Evolutionary conservation across 1,284 basidiomycete species (phyloP).

Genomic region (Ustilago xerochloae): DNA sequence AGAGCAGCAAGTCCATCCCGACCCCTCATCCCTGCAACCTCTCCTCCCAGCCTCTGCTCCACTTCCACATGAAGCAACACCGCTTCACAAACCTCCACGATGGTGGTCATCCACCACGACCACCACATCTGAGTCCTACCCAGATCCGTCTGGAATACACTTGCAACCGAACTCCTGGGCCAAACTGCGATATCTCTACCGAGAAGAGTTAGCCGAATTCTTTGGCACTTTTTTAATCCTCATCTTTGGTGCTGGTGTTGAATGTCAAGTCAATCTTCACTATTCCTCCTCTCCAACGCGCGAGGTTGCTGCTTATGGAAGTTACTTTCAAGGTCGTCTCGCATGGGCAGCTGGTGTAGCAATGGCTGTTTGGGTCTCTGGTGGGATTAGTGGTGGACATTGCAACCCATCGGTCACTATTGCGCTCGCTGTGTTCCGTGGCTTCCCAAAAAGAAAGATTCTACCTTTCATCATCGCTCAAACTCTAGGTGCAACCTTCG

Average conservation of each 20-base stretch:
- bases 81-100: conserved; percentile 45
- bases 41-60: conserved; percentile 38
- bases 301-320: conserved; percentile 37
- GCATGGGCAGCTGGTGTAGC: conserved; percentile 63
- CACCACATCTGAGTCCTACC: not conserved
- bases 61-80: conserved; percentile 24
- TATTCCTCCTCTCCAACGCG: conserved; percentile 15
- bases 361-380: conserved; percentile 52
- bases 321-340: conserved; percentile 48
- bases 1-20: conserved; percentile 32
- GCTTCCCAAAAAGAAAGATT: conserved; percentile 82
- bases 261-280: conserved; percentile 62
- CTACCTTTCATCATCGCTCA: conserved; percentile 79
- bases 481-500: conserved; percentile 77
- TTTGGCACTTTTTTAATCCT: conserved; percentile 59
- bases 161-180: conserved; percentile 42
- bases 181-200: conserved; percentile 39
- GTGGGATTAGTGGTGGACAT: conserved; percentile 58
- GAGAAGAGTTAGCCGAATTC: conserved; percentile 58
- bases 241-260: conserved; percentile 61
- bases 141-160: not conserved
- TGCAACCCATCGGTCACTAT: conserved; percentile 71
- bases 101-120: conserved; percentile 19
- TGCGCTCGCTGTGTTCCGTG: conserved; percentile 76
- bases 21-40: conserved; percentile 12